Percentiles rank a stretch among this genome's conserved stretches.
Conservation (phyloP, 2,329 filamentous ascomycete species). For the Aureobasidium sp. region DNA sequence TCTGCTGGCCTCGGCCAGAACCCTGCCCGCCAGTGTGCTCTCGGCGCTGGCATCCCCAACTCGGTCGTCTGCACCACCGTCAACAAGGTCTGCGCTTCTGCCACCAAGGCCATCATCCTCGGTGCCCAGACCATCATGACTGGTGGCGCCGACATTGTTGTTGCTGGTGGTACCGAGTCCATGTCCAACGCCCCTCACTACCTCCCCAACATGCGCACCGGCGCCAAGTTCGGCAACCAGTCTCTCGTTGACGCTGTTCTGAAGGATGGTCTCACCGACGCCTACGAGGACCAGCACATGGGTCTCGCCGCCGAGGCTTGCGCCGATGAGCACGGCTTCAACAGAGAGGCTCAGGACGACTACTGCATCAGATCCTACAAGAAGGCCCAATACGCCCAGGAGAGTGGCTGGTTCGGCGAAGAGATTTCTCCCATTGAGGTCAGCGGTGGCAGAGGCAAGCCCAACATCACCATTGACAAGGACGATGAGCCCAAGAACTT, state of each 20-base stretch:
- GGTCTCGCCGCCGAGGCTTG: constrained; percentile 88
- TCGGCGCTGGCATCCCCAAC: constrained; percentile 76
- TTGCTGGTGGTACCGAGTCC: constrained; percentile 91
- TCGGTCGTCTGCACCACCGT: constrained; percentile 80
- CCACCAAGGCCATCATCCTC: constrained; percentile 87
- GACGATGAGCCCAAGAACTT: constrained; percentile 95
- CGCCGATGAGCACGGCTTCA: constrained; percentile 70
- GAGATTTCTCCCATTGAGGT: constrained; percentile 91
- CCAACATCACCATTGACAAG: constrained; percentile 64
- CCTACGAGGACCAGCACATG: constrained; percentile 96
- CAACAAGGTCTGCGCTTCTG: constrained; percentile 98
- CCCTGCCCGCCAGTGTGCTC: constrained; percentile 86
- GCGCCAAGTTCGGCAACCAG: constrained; percentile 91
- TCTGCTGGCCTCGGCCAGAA: constrained; percentile 94
- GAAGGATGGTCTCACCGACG: constrained; percentile 90
- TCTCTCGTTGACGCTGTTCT: constrained; percentile 82
- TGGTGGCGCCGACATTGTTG: constrained; percentile 83
- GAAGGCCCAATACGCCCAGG: constrained; percentile 79
- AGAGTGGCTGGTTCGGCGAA: constrained; percentile 67
- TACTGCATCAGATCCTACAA: constrained; percentile 95
- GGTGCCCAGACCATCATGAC: constrained; percentile 97
- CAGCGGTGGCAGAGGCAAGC: constrained; percentile 82
- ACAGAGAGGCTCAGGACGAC: constrained; percentile 79
- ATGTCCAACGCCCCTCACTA: constrained; percentile 99
- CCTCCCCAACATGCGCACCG: constrained; percentile 74